phyloP scores from a whole-genome alignment of 176 grass and related monocot genomes.

The Phyllostachys edulis region DNA sequence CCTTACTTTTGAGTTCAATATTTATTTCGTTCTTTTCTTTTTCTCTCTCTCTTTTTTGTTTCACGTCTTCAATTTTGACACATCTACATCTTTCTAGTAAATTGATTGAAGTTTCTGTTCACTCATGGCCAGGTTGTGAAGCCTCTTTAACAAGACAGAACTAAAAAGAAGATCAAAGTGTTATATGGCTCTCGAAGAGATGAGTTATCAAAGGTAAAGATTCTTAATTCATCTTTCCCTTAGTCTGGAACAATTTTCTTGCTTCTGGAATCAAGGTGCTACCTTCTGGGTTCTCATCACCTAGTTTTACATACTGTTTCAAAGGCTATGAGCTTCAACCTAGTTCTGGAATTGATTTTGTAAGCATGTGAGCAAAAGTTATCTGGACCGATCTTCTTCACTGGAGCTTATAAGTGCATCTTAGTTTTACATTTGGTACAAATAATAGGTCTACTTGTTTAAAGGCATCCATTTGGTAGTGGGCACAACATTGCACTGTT shows the following conservation, averaged over 20 bases:
- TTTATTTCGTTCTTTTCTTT: not conserved
- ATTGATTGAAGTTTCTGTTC: conserved; percentile 16
- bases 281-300: not conserved
- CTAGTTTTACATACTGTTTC: not conserved
- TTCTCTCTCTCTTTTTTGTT: not conserved
- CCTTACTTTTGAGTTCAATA: not conserved
- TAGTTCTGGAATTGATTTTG: not conserved
- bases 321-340: not conserved
- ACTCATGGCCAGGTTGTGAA: conserved; percentile 74
- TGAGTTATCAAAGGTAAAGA: conserved; percentile 78
- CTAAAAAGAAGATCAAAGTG: conserved; percentile 85
- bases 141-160: conserved; percentile 92
- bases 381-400: too few species aligned
- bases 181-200: conserved; percentile 76
- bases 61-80: not conserved
- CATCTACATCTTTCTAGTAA: conserved; percentile 2
- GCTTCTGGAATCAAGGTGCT: not conserved
- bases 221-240: not conserved
- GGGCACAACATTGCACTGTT: not conserved
- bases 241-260: not conserved
- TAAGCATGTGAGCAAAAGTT: not conserved
- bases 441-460: not conserved
- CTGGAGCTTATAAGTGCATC: not conserved
- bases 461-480: not conserved
- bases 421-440: not conserved